Conservation (phyloP, 179 eudicot species). For the Sideroxylon spinosum region DNA sequence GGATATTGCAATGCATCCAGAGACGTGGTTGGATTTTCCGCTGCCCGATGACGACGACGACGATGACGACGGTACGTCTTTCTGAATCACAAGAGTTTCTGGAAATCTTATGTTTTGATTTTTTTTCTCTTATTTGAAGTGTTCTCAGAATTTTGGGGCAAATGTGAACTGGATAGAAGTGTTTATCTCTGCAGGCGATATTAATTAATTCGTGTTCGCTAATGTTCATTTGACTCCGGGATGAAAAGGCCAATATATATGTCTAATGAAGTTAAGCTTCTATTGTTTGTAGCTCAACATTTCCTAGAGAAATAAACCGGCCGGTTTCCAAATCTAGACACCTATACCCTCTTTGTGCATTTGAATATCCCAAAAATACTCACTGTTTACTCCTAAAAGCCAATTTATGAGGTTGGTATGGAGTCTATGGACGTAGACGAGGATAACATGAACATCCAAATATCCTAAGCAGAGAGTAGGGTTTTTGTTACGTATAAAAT, state of each 20-base stretch:
- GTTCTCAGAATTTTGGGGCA: background rate
- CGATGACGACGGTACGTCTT: constrained; percentile 33
- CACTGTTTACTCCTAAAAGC: too few species aligned
- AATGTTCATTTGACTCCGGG: background rate
- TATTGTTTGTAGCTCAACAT: too few species aligned
- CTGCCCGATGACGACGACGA: constrained; percentile 51
- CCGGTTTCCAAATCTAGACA: too few species aligned
- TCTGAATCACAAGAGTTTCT: background rate
- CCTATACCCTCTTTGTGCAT: too few species aligned
- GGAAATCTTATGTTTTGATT: background rate
- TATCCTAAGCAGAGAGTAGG: too few species aligned
- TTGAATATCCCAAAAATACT: too few species aligned
- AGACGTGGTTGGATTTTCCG: constrained; percentile 94
- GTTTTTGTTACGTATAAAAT: too few species aligned
- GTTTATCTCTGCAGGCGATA: background rate
- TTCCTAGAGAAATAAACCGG: too few species aligned
- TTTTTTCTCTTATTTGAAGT: background rate
- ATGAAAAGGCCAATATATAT: background rate
- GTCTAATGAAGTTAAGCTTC: background rate
- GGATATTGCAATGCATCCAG: constrained; percentile 73
- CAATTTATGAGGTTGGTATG: too few species aligned
- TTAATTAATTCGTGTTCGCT: background rate
- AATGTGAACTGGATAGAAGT: background rate
- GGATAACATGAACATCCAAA: too few species aligned
- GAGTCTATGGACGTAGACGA: too few species aligned